Evolutionary conservation across 2,329 filamentous ascomycete species (phyloP), one percentile per base, ranked within the genome.

Genomic region (Pseudogymnoascus sp.): DNA sequence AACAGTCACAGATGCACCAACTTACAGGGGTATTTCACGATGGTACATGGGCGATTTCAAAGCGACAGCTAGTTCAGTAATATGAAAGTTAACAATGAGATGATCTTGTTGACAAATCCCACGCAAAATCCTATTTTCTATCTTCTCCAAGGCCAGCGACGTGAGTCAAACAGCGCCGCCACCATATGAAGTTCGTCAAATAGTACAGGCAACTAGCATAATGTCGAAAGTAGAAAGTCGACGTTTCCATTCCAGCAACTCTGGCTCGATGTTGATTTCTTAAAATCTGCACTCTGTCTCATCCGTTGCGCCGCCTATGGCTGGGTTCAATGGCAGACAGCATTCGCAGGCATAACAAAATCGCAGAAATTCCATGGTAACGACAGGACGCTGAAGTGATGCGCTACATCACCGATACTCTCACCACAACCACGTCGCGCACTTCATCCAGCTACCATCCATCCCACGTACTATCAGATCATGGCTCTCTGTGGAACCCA

Each of bases 401-500:
- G 28, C 28, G 50, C 28, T 57, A 57, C 28, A 33, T 57, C 28
- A 33, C 50, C 28, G 11, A 21, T 57, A 21, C 11, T 31, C 9
- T 6, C 26, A 33, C 26, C n/a, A 8, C 17, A 35, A 21, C 28
- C 28, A 35, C 17, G 50, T 19, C n/a, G 50, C 28, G 2, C 9
- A 57, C 50, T 57, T 57, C n/a, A 57, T 33, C 28, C 50, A 57
- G 21, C n/a, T 28, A 50, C 7, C 23, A 50, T 57, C 7, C 23
- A 50, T 57, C 50, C 4, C 10, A 57, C 47, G 26, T 33, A 31
- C 17, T 17, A 9, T 19, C 50, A 31, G 28, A 31, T 36, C 21
- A 35, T 61, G 42, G 62, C 63, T 61, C 60, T 38, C 63, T 64
- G 42, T 57, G 23, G 23, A 60, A 23, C 21, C 28, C 60, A 42